Evolutionary conservation across 441 rosid species (phyloP).

Genomic region (Cnidoscolus chayamansa): DNA sequence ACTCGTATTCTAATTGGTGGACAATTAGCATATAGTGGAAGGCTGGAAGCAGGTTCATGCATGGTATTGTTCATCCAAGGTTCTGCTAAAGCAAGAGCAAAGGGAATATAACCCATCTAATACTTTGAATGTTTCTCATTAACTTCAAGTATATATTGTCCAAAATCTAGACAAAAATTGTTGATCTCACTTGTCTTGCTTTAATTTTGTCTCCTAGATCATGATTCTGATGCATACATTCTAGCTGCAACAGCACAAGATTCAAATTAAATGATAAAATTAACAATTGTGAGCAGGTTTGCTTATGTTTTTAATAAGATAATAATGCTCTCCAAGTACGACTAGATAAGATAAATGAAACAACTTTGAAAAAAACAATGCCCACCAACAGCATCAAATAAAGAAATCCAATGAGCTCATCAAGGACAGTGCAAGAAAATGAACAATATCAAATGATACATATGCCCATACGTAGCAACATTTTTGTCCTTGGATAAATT

Average conservation of each 20-base stretch:
- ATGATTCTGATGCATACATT: conserved; percentile 35
- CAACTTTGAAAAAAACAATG: not conserved
- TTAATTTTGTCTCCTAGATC: conserved; percentile 23
- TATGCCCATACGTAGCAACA: conserved; percentile 18
- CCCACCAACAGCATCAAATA: not conserved
- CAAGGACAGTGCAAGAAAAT: not conserved
- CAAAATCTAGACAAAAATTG: conserved; percentile 19
- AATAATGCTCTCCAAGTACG: not conserved
- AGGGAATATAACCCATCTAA: conserved; percentile 1
- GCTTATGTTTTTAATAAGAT: not conserved
- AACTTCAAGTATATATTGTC: not conserved
- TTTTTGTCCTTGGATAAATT: conserved; percentile 28
- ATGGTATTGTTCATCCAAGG: conserved; percentile 22
- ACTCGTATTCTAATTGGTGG: conserved; percentile 13
- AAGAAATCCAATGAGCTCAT: not conserved
- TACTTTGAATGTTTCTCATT: conserved; percentile 14
- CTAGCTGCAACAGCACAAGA: conserved; percentile 25
- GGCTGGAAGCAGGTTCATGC: conserved; percentile 32
- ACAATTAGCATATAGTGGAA: conserved; percentile 12
- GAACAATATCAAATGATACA: conserved; percentile 17
- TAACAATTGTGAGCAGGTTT: conserved; percentile 5
- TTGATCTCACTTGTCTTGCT: conserved; percentile 23
- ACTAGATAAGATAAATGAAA: not conserved
- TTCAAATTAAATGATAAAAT: conserved; percentile 20
- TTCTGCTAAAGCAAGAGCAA: conserved; percentile 24